phyloP scores from a whole-genome alignment of 805 yeast species.

The Dipodascopsis tothii region DNA sequence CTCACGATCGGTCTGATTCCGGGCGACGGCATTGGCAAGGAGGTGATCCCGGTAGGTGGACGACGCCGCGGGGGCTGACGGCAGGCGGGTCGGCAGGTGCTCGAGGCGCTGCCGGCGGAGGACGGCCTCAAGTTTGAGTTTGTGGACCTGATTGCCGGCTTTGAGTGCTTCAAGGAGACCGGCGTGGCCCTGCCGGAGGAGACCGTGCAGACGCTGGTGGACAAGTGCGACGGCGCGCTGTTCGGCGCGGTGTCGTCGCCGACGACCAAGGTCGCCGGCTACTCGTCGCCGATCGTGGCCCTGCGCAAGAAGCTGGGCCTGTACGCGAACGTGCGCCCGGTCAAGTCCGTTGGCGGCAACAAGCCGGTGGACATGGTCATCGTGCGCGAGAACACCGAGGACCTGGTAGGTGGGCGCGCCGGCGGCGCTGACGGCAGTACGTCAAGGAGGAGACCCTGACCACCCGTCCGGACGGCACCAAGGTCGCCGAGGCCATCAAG shows the following conservation, averaged over 20 bases:
- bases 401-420: constrained; percentile 37
- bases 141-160: constrained; percentile 86
- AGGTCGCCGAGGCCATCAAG: constrained; percentile 95
- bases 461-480: constrained; percentile 69
- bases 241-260: constrained; percentile 99
- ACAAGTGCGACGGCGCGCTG: constrained; percentile 90
- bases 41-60: constrained; percentile 72
- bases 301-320: constrained; percentile 89
- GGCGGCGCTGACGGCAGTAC: constrained; percentile 35
- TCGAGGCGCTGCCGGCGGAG: constrained; percentile 72
- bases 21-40: constrained; percentile 97
- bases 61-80: constrained; percentile 46
- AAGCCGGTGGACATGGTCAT: constrained; percentile 95
- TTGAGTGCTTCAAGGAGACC: constrained; percentile 85
- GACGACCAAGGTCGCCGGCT: constrained; percentile 85
- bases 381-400: constrained; percentile 98
- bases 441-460: constrained; percentile 75
- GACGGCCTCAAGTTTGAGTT: constrained; percentile 77
- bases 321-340: constrained; percentile 96
- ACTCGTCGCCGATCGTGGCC: constrained; percentile 98
- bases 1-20: constrained; percentile 62
- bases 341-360: constrained; percentile 82
- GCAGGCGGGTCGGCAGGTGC: constrained; percentile 71
- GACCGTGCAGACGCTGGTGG: constrained; percentile 69
- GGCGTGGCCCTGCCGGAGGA: constrained; percentile 93